Conservation (phyloP, 176 grass and related monocot species). For the Chloris gayana region DNA sequence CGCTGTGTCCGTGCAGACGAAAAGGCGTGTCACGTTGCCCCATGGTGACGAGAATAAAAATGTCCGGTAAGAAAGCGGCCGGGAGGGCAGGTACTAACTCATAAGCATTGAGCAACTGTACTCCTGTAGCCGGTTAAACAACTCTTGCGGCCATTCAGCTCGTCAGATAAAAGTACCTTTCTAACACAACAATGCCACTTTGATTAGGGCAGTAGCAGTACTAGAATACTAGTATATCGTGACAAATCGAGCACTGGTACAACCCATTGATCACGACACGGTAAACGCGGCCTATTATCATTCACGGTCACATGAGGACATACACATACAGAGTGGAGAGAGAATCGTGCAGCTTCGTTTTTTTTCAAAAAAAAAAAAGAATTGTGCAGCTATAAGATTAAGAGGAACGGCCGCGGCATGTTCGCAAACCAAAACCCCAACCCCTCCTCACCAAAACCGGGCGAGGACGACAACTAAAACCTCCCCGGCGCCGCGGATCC, state of each 20-base stretch:
- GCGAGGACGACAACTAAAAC: slow-evolving; percentile 12
- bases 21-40: not conserved
- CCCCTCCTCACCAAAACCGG: slow-evolving; percentile 42
- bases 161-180: not conserved
- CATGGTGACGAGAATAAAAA: not conserved
- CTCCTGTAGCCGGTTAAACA: not conserved
- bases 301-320: not conserved
- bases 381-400: not conserved
- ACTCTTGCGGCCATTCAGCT: slow-evolving; percentile 19
- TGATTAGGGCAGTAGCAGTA: not conserved
- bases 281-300: not conserved
- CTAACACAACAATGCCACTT: not conserved
- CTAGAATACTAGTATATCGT: not conserved
- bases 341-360: no score
- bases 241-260: not conserved
- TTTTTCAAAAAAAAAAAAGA: no score
- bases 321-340: not conserved
- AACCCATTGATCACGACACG: not conserved
- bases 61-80: not conserved
- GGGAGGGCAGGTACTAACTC: no score
- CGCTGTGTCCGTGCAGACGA: not conserved
- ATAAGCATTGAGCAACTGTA: no score
- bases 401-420: not conserved
- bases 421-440: slow-evolving; percentile 47
- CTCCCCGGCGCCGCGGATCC: not conserved